These are phyloP conservation scores for Lyophyllum semitale DNA, from an alignment of 768 basidiomycete genomes.

Conservation along the genomic window DNA sequence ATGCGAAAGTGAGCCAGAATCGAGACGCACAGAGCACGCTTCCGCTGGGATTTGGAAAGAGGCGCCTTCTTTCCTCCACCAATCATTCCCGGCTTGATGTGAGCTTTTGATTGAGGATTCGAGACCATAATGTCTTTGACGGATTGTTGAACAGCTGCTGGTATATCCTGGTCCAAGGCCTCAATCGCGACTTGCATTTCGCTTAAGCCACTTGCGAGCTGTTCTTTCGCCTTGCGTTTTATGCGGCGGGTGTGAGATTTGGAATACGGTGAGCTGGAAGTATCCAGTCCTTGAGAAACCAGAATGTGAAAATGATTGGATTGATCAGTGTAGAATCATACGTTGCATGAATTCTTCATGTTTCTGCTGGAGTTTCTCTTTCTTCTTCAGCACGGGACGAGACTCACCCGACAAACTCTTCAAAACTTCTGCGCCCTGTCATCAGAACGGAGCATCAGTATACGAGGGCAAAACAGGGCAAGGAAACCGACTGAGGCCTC, in stretches of 20 bases:
- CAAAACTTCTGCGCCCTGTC: conserved; percentile 48
- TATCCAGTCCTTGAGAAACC: conserved; percentile 44
- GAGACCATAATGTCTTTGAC: conserved; percentile 18
- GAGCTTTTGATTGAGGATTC: conserved; percentile 21
- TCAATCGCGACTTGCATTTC: conserved; percentile 58
- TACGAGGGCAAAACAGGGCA: neutral
- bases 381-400: conserved; percentile 49
- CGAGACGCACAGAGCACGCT: conserved; percentile 61
- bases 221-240: conserved; percentile 69
- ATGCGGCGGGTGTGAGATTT: conserved; percentile 71
- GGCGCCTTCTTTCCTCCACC: conserved; percentile 64
- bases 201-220: conserved; percentile 50
- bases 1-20: neutral
- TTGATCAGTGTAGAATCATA: conserved; percentile 26
- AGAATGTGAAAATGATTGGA: neutral
- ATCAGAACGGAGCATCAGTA: conserved; percentile 8
- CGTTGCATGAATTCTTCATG: conserved; percentile 72
- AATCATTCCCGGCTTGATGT: conserved; percentile 52
- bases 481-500: conserved; percentile 41
- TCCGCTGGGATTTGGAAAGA: conserved; percentile 65
- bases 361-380: conserved; percentile 65
- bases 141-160: conserved; percentile 11
- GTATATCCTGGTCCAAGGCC: conserved; percentile 44
- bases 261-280: conserved; percentile 57
- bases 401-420: conserved; percentile 31